A percentile compares a stretch with the other conserved stretches of the same genome.
phyloP scores from a whole-genome alignment of 2,329 filamentous ascomycete genomes.

The Cercospora sp. region DNA sequence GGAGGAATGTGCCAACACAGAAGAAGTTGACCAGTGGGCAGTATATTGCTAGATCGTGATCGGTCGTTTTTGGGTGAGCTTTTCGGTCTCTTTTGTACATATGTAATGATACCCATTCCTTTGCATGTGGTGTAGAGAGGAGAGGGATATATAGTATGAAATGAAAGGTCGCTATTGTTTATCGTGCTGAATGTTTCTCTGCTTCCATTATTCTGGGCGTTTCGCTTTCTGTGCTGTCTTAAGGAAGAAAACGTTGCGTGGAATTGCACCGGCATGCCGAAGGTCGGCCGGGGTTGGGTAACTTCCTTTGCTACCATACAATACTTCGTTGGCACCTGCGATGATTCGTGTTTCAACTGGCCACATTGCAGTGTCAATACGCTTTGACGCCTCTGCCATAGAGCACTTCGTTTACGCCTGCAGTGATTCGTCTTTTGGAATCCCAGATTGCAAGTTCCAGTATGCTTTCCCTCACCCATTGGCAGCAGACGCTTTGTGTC shows the following conservation, averaged over 20 bases:
- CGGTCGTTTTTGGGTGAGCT: not conserved
- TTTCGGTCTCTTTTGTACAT: conserved; percentile 16
- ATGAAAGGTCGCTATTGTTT: not conserved
- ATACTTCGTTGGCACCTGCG: not conserved
- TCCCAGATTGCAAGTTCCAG: not conserved
- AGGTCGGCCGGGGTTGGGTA: not conserved
- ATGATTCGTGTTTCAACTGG: not conserved
- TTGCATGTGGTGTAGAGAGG: conserved; percentile 4
- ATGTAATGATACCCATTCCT: conserved; percentile 24
- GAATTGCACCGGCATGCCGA: not conserved
- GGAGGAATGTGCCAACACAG: conserved; percentile 66
- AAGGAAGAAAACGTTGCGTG: not conserved
- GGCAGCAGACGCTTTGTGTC: not conserved
- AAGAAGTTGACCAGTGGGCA: conserved; percentile 73
- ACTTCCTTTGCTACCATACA: not conserved
- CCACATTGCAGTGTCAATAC: not conserved
- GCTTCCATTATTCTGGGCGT: not conserved
- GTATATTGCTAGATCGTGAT: conserved; percentile 51
- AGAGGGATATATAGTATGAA: not conserved
- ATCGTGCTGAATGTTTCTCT: not conserved
- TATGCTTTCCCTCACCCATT: not conserved
- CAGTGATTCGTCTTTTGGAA: not conserved
- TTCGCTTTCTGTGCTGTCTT: not conserved
- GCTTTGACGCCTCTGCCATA: not conserved
- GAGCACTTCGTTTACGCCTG: not conserved